Percentiles rank a stretch among this genome's conserved stretches.
These are phyloP conservation scores for Beauveria medogensis DNA, from an alignment of 2,329 filamentous ascomycete genomes.

Conservation along the genomic window DNA sequence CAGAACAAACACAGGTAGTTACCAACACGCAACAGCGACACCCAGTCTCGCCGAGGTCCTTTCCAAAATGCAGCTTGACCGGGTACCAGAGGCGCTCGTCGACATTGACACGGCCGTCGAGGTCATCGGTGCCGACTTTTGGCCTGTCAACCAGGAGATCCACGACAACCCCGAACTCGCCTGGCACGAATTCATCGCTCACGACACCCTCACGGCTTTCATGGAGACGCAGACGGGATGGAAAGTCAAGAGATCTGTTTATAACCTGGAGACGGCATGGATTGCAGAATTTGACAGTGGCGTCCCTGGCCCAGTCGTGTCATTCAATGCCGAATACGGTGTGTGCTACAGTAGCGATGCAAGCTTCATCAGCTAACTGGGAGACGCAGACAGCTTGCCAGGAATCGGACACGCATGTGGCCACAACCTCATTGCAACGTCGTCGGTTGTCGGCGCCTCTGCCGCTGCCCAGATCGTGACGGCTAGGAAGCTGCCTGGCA, in stretches of 20 bases:
- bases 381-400: constrained; percentile 35
- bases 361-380: constrained; percentile 30
- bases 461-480: constrained; percentile 37
- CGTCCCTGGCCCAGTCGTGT: constrained; percentile 28
- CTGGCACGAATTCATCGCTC: constrained; percentile 34
- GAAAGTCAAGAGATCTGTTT: constrained; percentile 31
- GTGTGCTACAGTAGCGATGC: constrained; percentile 36
- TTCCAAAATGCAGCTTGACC: neutral
- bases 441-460: constrained; percentile 38
- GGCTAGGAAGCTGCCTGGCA: constrained; percentile 32
- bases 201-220: constrained; percentile 30
- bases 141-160: constrained; percentile 30
- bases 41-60: neutral
- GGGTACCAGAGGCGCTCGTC: neutral
- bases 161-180: constrained; percentile 36
- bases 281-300: constrained; percentile 32
- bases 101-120: constrained; percentile 24
- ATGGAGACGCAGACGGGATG: constrained; percentile 26
- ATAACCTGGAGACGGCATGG: constrained; percentile 36
- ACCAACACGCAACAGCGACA: neutral
- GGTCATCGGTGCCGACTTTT: constrained; percentile 18
- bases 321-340: constrained; percentile 33
- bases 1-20: neutral
- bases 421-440: constrained; percentile 45
- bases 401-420: constrained; percentile 46